Percentiles rank a stretch among this genome's conserved stretches.
phyloP scores from a whole-genome alignment of 495 filamentous ascomycete species.

The Aeminium ludgeri region DNA sequence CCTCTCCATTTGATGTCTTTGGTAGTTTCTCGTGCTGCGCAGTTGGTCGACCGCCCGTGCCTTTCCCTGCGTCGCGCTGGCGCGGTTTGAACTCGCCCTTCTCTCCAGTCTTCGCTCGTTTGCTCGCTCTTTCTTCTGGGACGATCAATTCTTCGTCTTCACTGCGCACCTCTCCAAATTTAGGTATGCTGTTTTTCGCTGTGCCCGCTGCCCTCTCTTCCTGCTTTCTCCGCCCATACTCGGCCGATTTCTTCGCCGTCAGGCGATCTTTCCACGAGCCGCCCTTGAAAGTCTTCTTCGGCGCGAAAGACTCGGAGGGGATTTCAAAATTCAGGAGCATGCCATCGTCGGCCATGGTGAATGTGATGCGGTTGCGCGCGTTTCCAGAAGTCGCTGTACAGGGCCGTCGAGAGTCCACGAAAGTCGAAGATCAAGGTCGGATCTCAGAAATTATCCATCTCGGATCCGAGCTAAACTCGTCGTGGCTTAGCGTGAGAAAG shows the following conservation, averaged over 20 bases:
- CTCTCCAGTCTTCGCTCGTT: slow-evolving; percentile 7
- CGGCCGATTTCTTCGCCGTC: slow-evolving; percentile 56
- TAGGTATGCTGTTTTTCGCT: slow-evolving; percentile 9
- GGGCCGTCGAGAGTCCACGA: not conserved
- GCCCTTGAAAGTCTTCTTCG: slow-evolving; percentile 60
- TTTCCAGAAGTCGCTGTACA: not conserved
- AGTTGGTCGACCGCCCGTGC: not conserved
- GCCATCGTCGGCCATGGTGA: slow-evolving; percentile 75
- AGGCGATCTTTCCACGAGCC: slow-evolving; percentile 82
- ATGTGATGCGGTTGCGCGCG: not conserved
- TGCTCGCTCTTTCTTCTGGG: slow-evolving; percentile 3
- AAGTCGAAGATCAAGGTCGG: not conserved
- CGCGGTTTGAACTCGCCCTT: slow-evolving; percentile 10
- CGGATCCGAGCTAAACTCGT: too few relatives aligned
- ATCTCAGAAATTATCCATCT: too few relatives aligned
- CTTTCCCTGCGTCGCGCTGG: not conserved
- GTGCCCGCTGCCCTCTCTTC: slow-evolving; percentile 8
- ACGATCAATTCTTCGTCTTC: slow-evolving; percentile 12
- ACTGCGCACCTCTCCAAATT: slow-evolving; percentile 9
- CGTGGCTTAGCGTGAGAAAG: too few relatives aligned
- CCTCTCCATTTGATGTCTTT: slow-evolving; percentile 26
- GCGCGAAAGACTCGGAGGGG: slow-evolving; percentile 42
- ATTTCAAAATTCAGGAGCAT: slow-evolving; percentile 73
- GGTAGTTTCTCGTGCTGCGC: not conserved
- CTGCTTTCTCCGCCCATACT: slow-evolving; percentile 29